These are phyloP conservation scores for Licmophora abbreviata DNA, from an alignment of 108 stramenopile species.

Conservation along the genomic window DNA sequence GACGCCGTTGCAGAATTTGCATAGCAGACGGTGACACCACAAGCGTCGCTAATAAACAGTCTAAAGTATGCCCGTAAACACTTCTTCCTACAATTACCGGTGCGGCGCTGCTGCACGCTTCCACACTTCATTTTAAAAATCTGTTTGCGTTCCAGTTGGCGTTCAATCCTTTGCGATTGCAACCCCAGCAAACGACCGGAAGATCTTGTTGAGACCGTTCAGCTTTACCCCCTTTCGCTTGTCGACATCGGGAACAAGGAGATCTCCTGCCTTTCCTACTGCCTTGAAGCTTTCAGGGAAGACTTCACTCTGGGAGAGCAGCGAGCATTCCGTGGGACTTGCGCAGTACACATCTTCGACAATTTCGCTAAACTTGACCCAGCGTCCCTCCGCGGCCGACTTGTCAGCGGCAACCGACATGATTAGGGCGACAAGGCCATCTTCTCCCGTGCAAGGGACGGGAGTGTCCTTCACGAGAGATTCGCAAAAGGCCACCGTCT, in stretches of 20 bases:
- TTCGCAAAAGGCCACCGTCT: conserved; percentile 90
- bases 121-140: no score
- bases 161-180: no score
- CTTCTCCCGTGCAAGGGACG: conserved; percentile 91
- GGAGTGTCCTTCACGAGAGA: conserved; percentile 88
- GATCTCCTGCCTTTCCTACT: conserved; percentile 29
- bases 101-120: no score
- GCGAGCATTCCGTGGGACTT: conserved; percentile 48
- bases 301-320: conserved; percentile 44
- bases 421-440: conserved; percentile 91
- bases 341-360: conserved; percentile 63
- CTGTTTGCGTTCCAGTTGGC: no score
- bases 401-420: conserved; percentile 93
- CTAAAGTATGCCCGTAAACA: no score
- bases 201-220: not conserved
- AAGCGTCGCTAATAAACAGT: no score
- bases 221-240: conserved; percentile 20
- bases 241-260: conserved; percentile 59
- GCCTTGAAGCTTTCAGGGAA: conserved; percentile 54
- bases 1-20: no score
- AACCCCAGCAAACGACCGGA: not conserved
- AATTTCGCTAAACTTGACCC: conserved; percentile 84
- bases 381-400: conserved; percentile 78
- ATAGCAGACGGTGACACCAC: no score
- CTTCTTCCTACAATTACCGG: no score